phyloP scores from a whole-genome alignment of 805 yeast genomes.

The Debaryomyces tyrocola region DNA sequence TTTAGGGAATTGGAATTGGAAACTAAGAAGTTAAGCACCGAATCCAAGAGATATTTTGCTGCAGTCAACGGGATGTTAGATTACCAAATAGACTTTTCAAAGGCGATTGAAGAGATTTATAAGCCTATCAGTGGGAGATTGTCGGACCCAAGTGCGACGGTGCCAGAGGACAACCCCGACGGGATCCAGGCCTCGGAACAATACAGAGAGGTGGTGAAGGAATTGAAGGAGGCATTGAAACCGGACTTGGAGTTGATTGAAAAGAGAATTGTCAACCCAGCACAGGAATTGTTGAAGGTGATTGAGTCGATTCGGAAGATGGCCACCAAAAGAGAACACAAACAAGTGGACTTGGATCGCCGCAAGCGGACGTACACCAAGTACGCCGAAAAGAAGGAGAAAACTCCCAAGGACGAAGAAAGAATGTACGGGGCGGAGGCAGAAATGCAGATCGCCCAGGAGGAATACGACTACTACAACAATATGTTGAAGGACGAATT shows the following conservation, averaged over 20 bases:
- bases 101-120: constrained; percentile 92
- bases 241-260: constrained; percentile 95
- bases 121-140: constrained; percentile 93
- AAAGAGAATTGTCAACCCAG: constrained; percentile 84
- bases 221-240: constrained; percentile 77
- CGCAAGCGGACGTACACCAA: constrained; percentile 68
- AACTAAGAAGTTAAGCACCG: constrained; percentile 86
- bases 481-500: constrained; percentile 90
- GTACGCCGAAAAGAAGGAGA: constrained; percentile 79
- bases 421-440: constrained; percentile 85
- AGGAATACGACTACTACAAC: constrained; percentile 94
- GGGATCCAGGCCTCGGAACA: constrained; percentile 94
- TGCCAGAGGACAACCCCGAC: constrained; percentile 93
- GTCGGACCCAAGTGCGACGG: constrained; percentile 82
- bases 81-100: constrained; percentile 93
- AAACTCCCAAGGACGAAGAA: constrained; percentile 88
- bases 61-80: constrained; percentile 93
- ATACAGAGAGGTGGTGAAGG: constrained; percentile 83
- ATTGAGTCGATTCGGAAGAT: constrained; percentile 84
- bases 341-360: constrained; percentile 91
- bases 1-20: constrained; percentile 89
- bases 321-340: constrained; percentile 94
- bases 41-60: constrained; percentile 82
- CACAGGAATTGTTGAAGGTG: constrained; percentile 82
- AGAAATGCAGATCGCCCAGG: constrained; percentile 85